Evolutionary conservation across 306 rosid species (phyloP).

Genomic region (Cucumis cinereus): DNA sequence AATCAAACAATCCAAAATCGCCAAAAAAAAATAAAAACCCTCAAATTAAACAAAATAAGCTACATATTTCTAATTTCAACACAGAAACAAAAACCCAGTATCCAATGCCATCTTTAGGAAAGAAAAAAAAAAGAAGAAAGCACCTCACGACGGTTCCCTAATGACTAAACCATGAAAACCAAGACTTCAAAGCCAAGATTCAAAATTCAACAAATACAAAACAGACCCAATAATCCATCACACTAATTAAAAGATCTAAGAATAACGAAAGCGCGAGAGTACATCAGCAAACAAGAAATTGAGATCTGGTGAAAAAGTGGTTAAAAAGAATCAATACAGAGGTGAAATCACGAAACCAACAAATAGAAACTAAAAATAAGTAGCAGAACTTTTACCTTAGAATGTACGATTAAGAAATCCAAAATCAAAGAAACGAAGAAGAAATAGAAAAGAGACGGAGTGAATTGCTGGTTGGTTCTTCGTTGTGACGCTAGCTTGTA

Average conservation of each 20-base stretch:
- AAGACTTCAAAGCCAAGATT: not conserved
- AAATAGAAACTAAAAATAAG: not conserved
- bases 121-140: not conserved
- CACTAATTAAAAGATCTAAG: not conserved
- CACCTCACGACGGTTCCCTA: not conserved
- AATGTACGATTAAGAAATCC: not conserved
- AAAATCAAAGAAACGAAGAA: not conserved
- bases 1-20: not conserved
- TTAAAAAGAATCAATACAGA: not conserved
- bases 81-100: not conserved
- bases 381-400: not conserved
- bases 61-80: not conserved
- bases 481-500: not conserved
- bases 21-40: not conserved
- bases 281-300: not conserved
- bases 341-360: too few species aligned
- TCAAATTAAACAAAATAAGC: not conserved
- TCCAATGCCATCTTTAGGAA: not conserved
- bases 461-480: not conserved
- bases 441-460: not conserved
- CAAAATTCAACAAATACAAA: not conserved
- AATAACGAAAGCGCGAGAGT: not conserved
- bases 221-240: not conserved
- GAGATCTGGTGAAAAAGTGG: not conserved
- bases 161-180: not conserved